phyloP scores from a whole-genome alignment of 2,329 filamentous ascomycete genomes.

The Colletotrichum paranaense region DNA sequence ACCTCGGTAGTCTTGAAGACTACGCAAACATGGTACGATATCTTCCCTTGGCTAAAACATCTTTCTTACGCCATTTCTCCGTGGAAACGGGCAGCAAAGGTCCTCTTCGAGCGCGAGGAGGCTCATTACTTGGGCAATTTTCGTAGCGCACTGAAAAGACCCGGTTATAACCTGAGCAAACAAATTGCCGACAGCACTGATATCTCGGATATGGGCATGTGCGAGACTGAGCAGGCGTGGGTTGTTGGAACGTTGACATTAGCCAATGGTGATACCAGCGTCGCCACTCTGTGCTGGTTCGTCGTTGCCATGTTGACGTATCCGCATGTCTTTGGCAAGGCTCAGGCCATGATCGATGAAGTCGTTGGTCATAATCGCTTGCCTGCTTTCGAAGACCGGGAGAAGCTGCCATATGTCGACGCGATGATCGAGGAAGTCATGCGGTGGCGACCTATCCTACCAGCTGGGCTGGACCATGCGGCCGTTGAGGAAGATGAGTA shows the following conservation, averaged over 20 bases:
- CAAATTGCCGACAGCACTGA: not conserved
- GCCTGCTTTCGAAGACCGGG: constrained; percentile 41
- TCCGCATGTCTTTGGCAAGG: constrained; percentile 44
- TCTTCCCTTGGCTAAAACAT: constrained; percentile 8
- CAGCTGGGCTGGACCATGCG: constrained; percentile 50
- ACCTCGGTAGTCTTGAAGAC: not conserved
- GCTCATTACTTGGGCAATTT: constrained; percentile 6
- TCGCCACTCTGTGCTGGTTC: constrained; percentile 38
- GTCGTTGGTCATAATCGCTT: constrained; percentile 46
- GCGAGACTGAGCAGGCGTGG: constrained; percentile 1
- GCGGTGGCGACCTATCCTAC: constrained; percentile 45
- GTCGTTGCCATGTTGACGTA: constrained; percentile 43
- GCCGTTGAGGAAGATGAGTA: constrained; percentile 46
- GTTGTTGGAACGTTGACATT: not conserved
- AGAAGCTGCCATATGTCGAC: constrained; percentile 43
- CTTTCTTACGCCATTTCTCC: constrained; percentile 17
- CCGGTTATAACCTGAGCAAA: constrained; percentile 10
- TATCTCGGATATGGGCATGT: not conserved
- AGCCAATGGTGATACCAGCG: constrained; percentile 9
- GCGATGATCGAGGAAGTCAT: constrained; percentile 45
- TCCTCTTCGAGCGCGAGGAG: not conserved
- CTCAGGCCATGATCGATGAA: constrained; percentile 52
- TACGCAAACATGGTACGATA: not conserved
- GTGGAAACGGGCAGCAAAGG: constrained; percentile 15
- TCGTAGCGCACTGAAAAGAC: not conserved